Base-by-base conservation (phyloP, 306 rosid species). In the Sicyos edulis region DNA sequence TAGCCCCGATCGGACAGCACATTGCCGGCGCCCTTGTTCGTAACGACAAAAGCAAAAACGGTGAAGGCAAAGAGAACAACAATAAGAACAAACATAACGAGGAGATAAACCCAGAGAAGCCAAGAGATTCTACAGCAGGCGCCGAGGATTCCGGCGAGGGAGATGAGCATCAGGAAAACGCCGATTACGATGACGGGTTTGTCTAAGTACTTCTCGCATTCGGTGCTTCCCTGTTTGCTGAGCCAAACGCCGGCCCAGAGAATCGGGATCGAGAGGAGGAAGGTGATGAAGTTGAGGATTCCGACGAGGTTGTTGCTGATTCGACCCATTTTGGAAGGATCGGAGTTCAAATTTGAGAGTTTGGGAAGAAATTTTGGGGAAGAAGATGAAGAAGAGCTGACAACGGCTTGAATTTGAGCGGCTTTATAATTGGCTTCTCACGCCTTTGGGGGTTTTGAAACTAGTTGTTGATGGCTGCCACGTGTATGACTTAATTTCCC, bases 61-160 rank as follows among this genome's bases (percentile, higher is more conserved):
- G 92, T 85, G 82, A 87, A 85, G 3, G 56, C 75, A n/a, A 83
- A 81, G 16, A 83, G 76, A 4, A 83, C 29, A 16, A 87, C 47
- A 8, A 85, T 87, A 63, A 87, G 82, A 42, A 87, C 3, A 61
- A 81, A 85, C 92, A 87, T 85, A 4, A 85, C 82, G 3, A 87
- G 65, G 2, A 87, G 88, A 59, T 87, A 87, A 22, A 83, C 1
- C 86, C 92, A 87, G 1, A 87, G 83, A 47, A 83, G 87, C 78
- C 89, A 80, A 0, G 92, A 52, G 16, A 80, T 79, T 37, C 82
- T 59, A 21, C 89, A 87, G 21, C 89, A 87, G 21, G 85, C 85
- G 7, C 92, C 92, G 37, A 87, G 26, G 4, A 87, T 72, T 1
- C 92, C 92, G 2, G 84, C 81, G 13, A 80, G 19, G 8, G 92